These are phyloP conservation scores for Metschnikowia proteae DNA, from an alignment of 805 yeast genomes.

Conservation along the genomic window DNA sequence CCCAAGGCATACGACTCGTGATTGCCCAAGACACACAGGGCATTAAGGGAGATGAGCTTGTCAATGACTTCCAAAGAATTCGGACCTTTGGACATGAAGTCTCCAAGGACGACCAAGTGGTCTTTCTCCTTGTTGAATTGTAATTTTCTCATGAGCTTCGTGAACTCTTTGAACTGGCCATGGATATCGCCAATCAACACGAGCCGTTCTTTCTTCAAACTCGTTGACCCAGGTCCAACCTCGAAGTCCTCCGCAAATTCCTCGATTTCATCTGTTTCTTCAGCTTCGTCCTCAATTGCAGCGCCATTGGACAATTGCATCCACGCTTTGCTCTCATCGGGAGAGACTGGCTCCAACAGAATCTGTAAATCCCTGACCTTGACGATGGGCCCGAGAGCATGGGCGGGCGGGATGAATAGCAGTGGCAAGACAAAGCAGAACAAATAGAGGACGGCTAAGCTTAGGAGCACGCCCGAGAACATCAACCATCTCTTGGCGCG, in stretches of 20 bases:
- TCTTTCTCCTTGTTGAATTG: conserved; percentile 48
- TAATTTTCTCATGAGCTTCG: conserved; percentile 48
- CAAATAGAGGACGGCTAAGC: conserved; percentile 22
- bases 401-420: conserved; percentile 32
- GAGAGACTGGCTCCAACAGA: conserved; percentile 24
- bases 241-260: background rate
- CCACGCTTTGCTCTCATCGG: background rate
- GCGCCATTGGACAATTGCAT: background rate
- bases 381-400: conserved; percentile 23
- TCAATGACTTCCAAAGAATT: conserved; percentile 68
- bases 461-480: conserved; percentile 5
- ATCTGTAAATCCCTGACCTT: conserved; percentile 25
- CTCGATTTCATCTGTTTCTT: conserved; percentile 1
- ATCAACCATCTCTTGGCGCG: conserved; percentile 7
- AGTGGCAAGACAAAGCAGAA: conserved; percentile 34
- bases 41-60: conserved; percentile 45
- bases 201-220: conserved; percentile 41
- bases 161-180: conserved; percentile 62
- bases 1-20: conserved; percentile 75
- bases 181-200: conserved; percentile 86
- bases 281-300: background rate
- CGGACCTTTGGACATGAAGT: conserved; percentile 81
- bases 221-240: background rate
- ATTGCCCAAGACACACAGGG: conserved; percentile 82
- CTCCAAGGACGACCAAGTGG: conserved; percentile 72